Percentiles rank a stretch among this genome's conserved stretches.
phyloP scores from a whole-genome alignment of 345 rosid species.

The Garcia nutans region DNA sequence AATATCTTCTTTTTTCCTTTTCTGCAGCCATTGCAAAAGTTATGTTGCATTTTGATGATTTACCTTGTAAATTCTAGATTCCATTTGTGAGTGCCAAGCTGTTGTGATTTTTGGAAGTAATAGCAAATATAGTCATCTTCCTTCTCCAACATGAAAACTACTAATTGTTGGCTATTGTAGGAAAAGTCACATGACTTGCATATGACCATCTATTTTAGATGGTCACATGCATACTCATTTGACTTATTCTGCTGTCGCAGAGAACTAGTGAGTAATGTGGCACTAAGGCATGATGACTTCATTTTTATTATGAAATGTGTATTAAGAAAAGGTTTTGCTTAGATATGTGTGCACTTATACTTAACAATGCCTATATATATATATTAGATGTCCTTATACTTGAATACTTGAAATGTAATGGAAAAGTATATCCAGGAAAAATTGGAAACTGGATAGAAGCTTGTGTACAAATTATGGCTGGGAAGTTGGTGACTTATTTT shows the following conservation, averaged over 20 bases:
- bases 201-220: background rate
- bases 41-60: background rate
- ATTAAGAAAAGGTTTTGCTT: too few species aligned
- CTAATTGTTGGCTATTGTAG: background rate
- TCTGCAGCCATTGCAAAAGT: background rate
- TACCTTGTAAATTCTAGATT: background rate
- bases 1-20: background rate
- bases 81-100: background rate
- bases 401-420: too few species aligned
- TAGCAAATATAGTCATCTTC: background rate
- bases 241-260: background rate
- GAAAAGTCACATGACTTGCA: conserved; percentile 1
- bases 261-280: background rate
- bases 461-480: background rate
- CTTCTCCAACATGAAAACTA: background rate
- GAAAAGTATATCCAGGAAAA: too few species aligned
- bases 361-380: too few species aligned
- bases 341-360: too few species aligned
- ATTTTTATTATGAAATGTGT: too few species aligned
- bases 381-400: too few species aligned
- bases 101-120: background rate
- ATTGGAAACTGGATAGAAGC: too few species aligned
- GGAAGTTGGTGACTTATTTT: background rate
- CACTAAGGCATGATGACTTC: background rate
- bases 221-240: background rate